These are phyloP conservation scores for Arxiozyma slooffiae DNA, from an alignment of 1,139 yeast genomes.

Conservation along the genomic window DNA sequence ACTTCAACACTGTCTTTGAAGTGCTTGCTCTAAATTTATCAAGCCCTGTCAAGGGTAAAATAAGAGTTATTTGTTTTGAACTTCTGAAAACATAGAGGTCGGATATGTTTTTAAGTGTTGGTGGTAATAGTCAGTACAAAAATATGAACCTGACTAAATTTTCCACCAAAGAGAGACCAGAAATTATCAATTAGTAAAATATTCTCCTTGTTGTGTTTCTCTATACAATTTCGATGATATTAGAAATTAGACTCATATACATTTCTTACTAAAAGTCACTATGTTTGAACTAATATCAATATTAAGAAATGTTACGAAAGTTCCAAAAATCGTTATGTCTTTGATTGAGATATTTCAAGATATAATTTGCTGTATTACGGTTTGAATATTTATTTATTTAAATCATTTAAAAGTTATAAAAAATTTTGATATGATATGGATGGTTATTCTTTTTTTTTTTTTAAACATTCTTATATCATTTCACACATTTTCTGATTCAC, in stretches of 20 bases:
- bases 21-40: not conserved
- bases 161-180: not conserved
- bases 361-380: not conserved
- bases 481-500: not conserved
- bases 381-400: not conserved
- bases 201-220: not conserved
- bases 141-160: too few relatives aligned
- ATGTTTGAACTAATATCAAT: too few relatives aligned
- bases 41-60: not conserved
- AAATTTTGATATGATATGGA: not conserved
- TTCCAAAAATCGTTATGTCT: not conserved
- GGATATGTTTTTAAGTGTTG: not conserved
- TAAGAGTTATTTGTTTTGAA: not conserved
- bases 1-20: conserved; percentile 9
- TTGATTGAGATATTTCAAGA: not conserved
- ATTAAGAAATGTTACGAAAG: not conserved
- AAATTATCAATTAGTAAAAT: not conserved
- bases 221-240: not conserved
- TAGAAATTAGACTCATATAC: too few relatives aligned
- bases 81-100: too few relatives aligned
- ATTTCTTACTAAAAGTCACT: too few relatives aligned
- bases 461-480: not conserved
- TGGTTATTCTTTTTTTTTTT: too few relatives aligned
- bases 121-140: too few relatives aligned
- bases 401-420: not conserved